phyloP scores from a whole-genome alignment of 2,329 filamentous ascomycete genomes.

The Falciphora oryzae region DNA sequence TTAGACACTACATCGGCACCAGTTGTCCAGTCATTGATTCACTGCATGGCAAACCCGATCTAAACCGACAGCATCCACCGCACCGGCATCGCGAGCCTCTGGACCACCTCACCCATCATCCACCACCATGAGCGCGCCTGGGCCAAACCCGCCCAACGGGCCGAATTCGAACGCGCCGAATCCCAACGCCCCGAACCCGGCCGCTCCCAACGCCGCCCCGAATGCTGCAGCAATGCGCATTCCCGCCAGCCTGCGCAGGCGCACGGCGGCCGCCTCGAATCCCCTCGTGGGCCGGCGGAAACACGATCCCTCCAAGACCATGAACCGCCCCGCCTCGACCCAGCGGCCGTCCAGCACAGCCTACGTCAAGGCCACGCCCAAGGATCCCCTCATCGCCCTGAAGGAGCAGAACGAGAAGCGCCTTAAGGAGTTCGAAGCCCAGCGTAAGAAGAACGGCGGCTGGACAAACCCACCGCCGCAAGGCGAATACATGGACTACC shows the following conservation, averaged over 20 bases:
- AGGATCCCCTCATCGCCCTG: conserved; percentile 19
- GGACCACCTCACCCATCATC: conserved; percentile 12
- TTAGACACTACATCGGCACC: background rate
- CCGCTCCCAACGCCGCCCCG: conserved; percentile 11
- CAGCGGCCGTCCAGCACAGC: conserved; percentile 22
- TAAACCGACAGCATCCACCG: background rate
- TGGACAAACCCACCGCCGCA: conserved; percentile 49
- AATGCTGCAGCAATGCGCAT: conserved; percentile 20
- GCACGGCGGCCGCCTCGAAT: conserved; percentile 40
- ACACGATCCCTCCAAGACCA: conserved; percentile 20
- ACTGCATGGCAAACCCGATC: background rate
- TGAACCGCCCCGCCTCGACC: conserved; percentile 9
- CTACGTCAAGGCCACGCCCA: conserved; percentile 21
- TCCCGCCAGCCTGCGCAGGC: conserved; percentile 20
- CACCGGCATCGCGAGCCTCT: background rate
- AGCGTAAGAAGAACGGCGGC: conserved; percentile 44
- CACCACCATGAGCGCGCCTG: conserved; percentile 37
- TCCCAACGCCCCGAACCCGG: conserved; percentile 6
- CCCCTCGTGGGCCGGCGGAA: conserved; percentile 60
- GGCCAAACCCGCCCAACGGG: conserved; percentile 26
- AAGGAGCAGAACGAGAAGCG: conserved; percentile 20
- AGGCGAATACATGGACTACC: conserved; percentile 34
- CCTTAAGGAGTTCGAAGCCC: conserved; percentile 31
- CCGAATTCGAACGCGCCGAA: conserved; percentile 11
- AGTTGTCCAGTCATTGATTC: background rate